Evolutionary conservation across 805 yeast genomes (phyloP), one percentile per base, ranked within the genome.

Genomic region (Zygoascus ofunaensis): DNA sequence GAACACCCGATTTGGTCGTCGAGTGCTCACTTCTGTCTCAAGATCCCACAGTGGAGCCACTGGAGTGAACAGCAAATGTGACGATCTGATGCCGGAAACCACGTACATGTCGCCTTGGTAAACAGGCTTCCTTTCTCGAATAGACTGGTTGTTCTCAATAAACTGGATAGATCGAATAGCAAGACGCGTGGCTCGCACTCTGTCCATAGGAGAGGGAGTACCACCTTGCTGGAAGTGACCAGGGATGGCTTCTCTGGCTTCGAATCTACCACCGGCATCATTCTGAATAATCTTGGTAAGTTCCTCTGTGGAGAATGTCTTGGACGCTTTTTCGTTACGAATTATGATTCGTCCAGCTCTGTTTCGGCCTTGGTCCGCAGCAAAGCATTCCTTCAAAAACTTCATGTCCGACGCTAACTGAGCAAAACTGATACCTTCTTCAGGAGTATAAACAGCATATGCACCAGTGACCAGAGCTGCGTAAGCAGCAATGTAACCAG

Each of bases 211-310:
- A 5, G 95, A 81, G 41, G 98, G 98, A 43, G 79, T 76, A 48
- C 89, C 92, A 62, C 98, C 98, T 68, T 92, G 98, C 72, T 92
- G 98, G 47, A 90, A 92, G 61, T 90, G 97, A 24, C 98, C 98
- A 22, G 98, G 98, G 48, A 89, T 78, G 14, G 97, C 97, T 3
- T 95, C 87, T 62, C 94, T 81, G 15, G 92, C 82, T 57, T 89
- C 97, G 61, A 85, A 92, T 52, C 72, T 73, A 39, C 83, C 85
- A 33, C 73, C 64, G 30, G 87, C 80, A 56, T 86, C 89, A 58
- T 82, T 83, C 49, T 79, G 78, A 55, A 90, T 81, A 46, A 92
- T 85, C 49, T 84, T 80, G 14, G 95, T 87, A 56, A 92, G 73
- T 47, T 85, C 71, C 51, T 84, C 79, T 5, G 97, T 83, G 15